phyloP scores from a whole-genome alignment of 2,329 filamentous ascomycete species.

The Seiridium cupressi region DNA sequence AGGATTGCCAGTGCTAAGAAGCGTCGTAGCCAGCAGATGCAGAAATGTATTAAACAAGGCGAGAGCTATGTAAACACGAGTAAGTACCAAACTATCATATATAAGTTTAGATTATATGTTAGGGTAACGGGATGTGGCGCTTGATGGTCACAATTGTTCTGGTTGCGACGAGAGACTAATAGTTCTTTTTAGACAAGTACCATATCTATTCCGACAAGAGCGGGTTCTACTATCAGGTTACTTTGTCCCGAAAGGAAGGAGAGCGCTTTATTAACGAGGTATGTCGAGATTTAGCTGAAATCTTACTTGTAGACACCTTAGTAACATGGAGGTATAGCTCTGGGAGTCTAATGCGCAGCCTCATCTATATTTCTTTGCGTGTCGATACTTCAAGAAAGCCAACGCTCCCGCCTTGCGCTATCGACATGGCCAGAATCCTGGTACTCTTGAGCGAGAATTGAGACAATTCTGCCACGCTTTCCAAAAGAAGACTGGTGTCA shows the following conservation, averaged over 20 bases:
- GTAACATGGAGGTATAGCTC: conserved; percentile 44
- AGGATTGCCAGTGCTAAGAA: conserved; percentile 31
- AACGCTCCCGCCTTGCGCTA: conserved; percentile 30
- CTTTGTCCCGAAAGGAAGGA: conserved; percentile 55
- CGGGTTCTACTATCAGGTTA: conserved; percentile 63
- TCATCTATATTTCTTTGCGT: conserved; percentile 59
- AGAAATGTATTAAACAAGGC: conserved; percentile 27
- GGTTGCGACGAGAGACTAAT: background rate
- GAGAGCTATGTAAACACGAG: conserved; percentile 48
- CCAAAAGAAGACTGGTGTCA: conserved; percentile 50
- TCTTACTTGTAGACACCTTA: background rate
- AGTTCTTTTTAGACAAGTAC: conserved; percentile 48
- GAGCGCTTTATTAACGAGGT: conserved; percentile 62
- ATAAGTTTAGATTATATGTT: background rate
- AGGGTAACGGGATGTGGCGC: no score
- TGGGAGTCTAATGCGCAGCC: conserved; percentile 64
- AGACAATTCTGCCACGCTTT: conserved; percentile 57
- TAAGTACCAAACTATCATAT: conserved; percentile 28
- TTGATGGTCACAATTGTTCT: no score
- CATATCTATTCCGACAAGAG: conserved; percentile 63
- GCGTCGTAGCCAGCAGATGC: conserved; percentile 31
- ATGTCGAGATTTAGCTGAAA: conserved; percentile 25
- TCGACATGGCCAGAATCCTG: conserved; percentile 36
- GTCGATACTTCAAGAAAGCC: conserved; percentile 45
- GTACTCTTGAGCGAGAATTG: conserved; percentile 43